These are phyloP conservation scores for Stephanodiscus minutulus DNA, from an alignment of 108 stramenopile species.

Conservation along the genomic window DNA sequence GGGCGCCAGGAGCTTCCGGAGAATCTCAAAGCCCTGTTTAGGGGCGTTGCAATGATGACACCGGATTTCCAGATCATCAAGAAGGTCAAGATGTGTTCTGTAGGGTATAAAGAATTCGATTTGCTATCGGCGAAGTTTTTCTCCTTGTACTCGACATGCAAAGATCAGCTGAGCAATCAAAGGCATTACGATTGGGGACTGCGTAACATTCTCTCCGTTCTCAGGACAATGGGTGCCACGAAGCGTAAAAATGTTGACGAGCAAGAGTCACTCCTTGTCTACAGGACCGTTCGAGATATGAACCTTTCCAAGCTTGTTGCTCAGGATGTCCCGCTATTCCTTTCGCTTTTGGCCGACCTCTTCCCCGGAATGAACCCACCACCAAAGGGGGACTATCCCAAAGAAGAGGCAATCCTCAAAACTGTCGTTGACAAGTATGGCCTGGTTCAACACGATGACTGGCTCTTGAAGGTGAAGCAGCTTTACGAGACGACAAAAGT, in stretches of 20 bases:
- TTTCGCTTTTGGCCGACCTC: slow-evolving; percentile 85
- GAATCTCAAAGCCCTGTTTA: slow-evolving; percentile 92
- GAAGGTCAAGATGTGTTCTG: slow-evolving; percentile 93
- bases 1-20: slow-evolving; percentile 93
- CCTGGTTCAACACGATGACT: slow-evolving; percentile 63
- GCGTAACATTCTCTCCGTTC: slow-evolving; percentile 87
- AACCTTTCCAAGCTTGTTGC: slow-evolving; percentile 91
- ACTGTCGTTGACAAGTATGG: slow-evolving; percentile 66
- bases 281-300: slow-evolving; percentile 92
- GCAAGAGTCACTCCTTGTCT: slow-evolving; percentile 81
- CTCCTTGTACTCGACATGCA: slow-evolving; percentile 84
- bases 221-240: slow-evolving; percentile 88
- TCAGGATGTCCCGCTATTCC: slow-evolving; percentile 92
- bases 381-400: slow-evolving; percentile 80
- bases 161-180: slow-evolving; percentile 89
- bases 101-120: slow-evolving; percentile 85
- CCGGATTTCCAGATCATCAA: slow-evolving; percentile 94
- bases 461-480: slow-evolving; percentile 90
- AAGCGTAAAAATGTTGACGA: slow-evolving; percentile 82
- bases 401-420: slow-evolving; percentile 67
- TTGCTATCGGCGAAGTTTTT: slow-evolving; percentile 88
- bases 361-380: slow-evolving; percentile 81
- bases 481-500: slow-evolving; percentile 81
- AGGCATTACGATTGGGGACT: slow-evolving; percentile 94
- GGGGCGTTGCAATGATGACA: slow-evolving; percentile 94